Base-by-base conservation (phyloP, 192 early-diverging fungal genomes). In the Anaeromyces robustus region DNA sequence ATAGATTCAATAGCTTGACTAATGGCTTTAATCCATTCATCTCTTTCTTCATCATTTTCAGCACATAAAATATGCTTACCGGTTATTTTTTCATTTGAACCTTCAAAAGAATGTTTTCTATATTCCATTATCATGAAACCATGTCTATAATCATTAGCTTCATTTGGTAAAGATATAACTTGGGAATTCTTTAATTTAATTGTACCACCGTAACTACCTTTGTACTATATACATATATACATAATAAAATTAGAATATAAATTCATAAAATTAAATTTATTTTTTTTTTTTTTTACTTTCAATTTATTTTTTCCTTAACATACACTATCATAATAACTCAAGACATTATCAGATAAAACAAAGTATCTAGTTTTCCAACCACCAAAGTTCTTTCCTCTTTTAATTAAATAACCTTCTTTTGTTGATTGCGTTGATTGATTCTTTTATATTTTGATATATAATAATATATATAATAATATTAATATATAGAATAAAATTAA, bases 361-460 rank as follows among this genome's bases (percentile, higher is more conserved):
- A 95, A 97, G 86, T 92, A 97, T 78, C 95, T 89, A 37, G 93
- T 88, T 84, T 98, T 98, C 96, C 96, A 97, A 16, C 95, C 96
- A 78, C 97, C 96, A 94, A 98, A 97, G 84, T 92, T 96, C 83
- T 96, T 98, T 78, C 97, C 96, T 86, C 92, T 92, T 83, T 97
- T 98, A 77, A 94, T 92, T 80, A 97, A 85, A 79, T 92, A 95
- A 12, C 96, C 96, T 86, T 96, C 95, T 80, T 94, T 95, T 81
- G 19, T 52, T 52, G 43, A 52, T 52, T 52, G 43, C 0, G 18
- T 14, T n/a, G n/a, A n/a, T n/a, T n/a, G n/a, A n/a, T n/a, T n/a
- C n/a, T n/a, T n/a, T n/a, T n/a, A n/a, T n/a, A n/a, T n/a, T n/a
- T n/a, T n/a, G n/a, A n/a, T n/a, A n/a, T n/a, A n/a, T n/a, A n/a